Base-by-base conservation (phyloP, 129 eudicot species). In the Apium graveolens region DNA sequence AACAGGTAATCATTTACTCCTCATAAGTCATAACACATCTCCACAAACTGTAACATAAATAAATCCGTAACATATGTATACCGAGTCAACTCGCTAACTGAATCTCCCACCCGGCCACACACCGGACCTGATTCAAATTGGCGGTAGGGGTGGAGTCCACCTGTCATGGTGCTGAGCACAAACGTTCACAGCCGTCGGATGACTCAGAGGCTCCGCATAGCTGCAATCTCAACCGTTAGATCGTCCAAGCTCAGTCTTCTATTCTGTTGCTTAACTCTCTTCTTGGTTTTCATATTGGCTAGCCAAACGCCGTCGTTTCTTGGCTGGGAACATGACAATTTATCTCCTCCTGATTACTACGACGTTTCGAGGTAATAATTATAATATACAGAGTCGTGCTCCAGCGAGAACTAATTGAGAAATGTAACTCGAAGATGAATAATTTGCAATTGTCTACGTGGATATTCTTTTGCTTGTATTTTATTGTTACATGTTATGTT, bases 241-340 rank as follows among this genome's bases (percentile, higher is more conserved):
- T 89, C 92, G 46, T 83, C 84, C 44, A 93, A 79, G 89, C 81
- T 91, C 81, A 89, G 83, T 83, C 70, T 91, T 39, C 49, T 93
- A 77, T 85, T 93, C 21, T 80, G 87, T 29, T 84, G 91, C 46
- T 86, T 87, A 66, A 77, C 86, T 12, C 8, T 88, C 34, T 82
- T 93, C 72, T 73, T 88, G n/a, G 34, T 93, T 8, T 51, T 85
- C 76, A 83, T 85, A 55, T 86, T 93, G 65, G 84, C 85, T 3
- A 84, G 82, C 73, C 83, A 90, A 1, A 79, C 89, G 80, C 79
- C 91, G 60, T 84, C 97, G 87, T 86, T 82, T 83, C 24, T 83
- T 43, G 91, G 89, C 24, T 89, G 94, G 92, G 82, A 81, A 11
- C 86, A 86, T 73, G 74, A 79, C n/a, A 29, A 49, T 62, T 55